These are phyloP conservation scores for Aspergillus sp. DNA, from an alignment of 2,329 filamentous ascomycete genomes.

Conservation along the genomic window DNA sequence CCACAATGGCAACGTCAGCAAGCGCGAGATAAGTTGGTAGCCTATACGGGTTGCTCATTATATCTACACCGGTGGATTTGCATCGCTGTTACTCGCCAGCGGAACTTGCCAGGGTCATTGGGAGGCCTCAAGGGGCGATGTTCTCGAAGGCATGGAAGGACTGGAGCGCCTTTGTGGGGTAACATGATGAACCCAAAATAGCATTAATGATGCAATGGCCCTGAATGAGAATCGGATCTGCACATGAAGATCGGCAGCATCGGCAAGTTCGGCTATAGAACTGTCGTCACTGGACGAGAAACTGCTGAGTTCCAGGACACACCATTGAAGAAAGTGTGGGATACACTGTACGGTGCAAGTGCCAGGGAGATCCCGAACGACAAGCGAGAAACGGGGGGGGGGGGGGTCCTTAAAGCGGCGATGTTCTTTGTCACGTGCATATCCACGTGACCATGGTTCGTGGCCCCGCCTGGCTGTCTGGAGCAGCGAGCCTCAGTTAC, in stretches of 20 bases:
- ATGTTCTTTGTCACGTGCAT: neutral
- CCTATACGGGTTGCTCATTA: no score
- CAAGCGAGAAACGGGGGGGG: neutral
- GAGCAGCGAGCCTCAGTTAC: neutral
- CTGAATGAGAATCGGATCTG: neutral
- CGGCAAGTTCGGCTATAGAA: neutral
- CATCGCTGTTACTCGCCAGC: no score
- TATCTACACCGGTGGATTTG: no score
- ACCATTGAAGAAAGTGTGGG: no score
- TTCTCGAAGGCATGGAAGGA: constrained; percentile 4
- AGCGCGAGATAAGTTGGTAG: no score
- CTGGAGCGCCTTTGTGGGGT: neutral
- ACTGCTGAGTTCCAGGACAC: neutral
- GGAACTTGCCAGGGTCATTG: no score
- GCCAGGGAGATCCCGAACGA: no score
- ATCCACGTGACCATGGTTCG: neutral
- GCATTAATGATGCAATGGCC: neutral
- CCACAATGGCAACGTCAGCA: neutral
- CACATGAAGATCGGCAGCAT: neutral
- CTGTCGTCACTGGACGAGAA: neutral
- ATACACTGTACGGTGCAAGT: no score
- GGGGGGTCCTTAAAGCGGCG: neutral
- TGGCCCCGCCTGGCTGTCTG: neutral
- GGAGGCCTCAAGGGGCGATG: neutral
- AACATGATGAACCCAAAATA: neutral